Base-by-base conservation (phyloP, 2,329 filamentous ascomycete species). In the Sclerotiophoma versabilis region DNA sequence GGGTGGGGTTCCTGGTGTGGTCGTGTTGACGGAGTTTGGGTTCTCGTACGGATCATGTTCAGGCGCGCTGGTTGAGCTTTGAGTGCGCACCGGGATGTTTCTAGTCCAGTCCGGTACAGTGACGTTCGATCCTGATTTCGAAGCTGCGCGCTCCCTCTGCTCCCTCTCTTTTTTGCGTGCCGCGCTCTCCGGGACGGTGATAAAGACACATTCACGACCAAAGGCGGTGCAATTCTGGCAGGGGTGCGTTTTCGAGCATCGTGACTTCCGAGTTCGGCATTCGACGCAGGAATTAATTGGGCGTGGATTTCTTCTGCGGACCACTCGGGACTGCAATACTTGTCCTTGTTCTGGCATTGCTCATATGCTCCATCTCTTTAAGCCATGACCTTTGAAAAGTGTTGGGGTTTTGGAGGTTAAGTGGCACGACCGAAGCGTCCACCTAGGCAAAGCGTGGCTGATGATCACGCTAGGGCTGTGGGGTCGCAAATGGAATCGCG, bases 151-250 rank as follows among this genome's bases (percentile, higher is more conserved):
- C 34, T 68, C 62, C 27, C 67, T 52, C 39, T 65, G 61, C 42
- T 73, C 70, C 57, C 71, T 60, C 59, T 73, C 70, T 62, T 69
- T 74, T 59, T 72, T 74, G 56, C 71, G 71, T 41, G 69, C 69
- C 30, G 70, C 72, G 47, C 68, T 71, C 63, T 75, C 72, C 45
- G 72, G 71, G 12, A 74, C 70, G 19, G 70, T 74, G 54, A 75
- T 75, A 59, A 75, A 75, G 57, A 75, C 57, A 49, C 72, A 75
- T 53, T 75, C 72, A 58, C 72, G 59, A 26, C 72, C 72, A 59
- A 74, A 75, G 17, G 72, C 72, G 8, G 71, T 74, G 64, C 72
- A 75, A 51, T 74, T 75, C 56, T 75, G 72, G 57, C 72, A 74
- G 33, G 72, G 72, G 37, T 74, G 71, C 30, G 72, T 75, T 57